Percentiles rank a stretch among this genome's conserved stretches.
Conservation (phyloP, 495 filamentous ascomycete genomes). For the Hypoxylon trugodes region DNA sequence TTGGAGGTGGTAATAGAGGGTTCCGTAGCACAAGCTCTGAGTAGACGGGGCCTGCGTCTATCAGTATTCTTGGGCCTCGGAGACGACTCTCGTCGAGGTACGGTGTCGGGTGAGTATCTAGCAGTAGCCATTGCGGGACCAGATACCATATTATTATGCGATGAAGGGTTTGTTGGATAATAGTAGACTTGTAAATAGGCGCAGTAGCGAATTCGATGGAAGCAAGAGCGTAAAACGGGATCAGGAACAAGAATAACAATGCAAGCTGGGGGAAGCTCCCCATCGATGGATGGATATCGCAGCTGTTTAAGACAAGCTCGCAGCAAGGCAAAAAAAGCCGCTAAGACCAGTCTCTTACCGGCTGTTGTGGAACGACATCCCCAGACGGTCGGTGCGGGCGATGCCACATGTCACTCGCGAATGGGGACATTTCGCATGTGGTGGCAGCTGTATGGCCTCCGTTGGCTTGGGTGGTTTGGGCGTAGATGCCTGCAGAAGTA, state of each 20-base stretch:
- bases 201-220: background rate
- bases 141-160: constrained; percentile 6
- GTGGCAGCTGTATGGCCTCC: constrained; percentile 41
- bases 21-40: constrained; percentile 60
- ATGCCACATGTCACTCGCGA: constrained; percentile 43
- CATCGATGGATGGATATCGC: constrained; percentile 37
- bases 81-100: constrained; percentile 35
- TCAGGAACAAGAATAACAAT: too few species aligned
- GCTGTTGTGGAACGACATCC: constrained; percentile 45
- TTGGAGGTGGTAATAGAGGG: constrained; percentile 65
- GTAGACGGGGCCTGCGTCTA: constrained; percentile 56
- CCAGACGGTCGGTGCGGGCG: constrained; percentile 41
- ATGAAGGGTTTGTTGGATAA: constrained; percentile 17
- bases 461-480: constrained; percentile 36
- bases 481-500: constrained; percentile 35
- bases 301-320: constrained; percentile 39
- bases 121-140: constrained; percentile 28
- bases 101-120: constrained; percentile 36
- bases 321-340: constrained; percentile 38
- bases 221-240: constrained; percentile 19
- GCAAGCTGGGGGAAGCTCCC: constrained; percentile 30
- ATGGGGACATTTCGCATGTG: constrained; percentile 42
- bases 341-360: constrained; percentile 35
- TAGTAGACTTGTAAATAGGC: constrained; percentile 12
- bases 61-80: constrained; percentile 34